Evolutionary conservation across 2,329 filamentous ascomycete species (phyloP).

Genomic region (Microcyclospora pomicola): DNA sequence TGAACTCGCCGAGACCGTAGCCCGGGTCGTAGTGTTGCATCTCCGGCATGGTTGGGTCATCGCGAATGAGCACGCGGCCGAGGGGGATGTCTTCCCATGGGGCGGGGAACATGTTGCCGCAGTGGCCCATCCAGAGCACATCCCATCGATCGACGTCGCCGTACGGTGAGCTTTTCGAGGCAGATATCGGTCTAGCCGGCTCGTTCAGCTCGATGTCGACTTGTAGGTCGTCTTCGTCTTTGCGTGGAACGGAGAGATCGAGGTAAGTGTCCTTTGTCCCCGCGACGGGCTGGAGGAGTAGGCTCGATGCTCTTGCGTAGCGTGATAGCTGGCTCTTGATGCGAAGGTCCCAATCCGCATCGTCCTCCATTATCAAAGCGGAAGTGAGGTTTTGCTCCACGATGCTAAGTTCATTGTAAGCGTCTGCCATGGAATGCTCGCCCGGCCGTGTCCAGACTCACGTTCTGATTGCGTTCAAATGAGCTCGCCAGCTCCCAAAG

Average conservation of each 20-base stretch:
- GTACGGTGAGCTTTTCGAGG: conserved; percentile 13
- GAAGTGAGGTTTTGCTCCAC: too few species aligned
- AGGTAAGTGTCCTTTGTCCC: too few species aligned
- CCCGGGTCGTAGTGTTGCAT: conserved; percentile 6
- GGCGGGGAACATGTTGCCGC: conserved; percentile 20
- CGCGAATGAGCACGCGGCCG: conserved; percentile 7
- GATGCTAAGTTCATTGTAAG: too few species aligned
- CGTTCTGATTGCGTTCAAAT: conserved; percentile 8
- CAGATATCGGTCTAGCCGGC: not conserved
- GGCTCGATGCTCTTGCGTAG: conserved; percentile 20
- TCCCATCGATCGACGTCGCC: conserved; percentile 25
- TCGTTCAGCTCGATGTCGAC: conserved; percentile 7
- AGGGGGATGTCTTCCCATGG: conserved; percentile 4
- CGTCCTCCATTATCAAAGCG: conserved; percentile 31
- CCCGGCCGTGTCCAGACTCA: not conserved
- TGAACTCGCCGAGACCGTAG: conserved; percentile 7
- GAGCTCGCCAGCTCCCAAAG: conserved; percentile 7
- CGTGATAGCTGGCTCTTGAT: conserved; percentile 19
- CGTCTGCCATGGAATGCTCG: too few species aligned
- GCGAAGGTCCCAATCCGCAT: conserved; percentile 33
- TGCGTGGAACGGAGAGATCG: conserved; percentile 8
- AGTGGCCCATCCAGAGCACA: conserved; percentile 27
- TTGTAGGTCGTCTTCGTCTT: conserved; percentile 22
- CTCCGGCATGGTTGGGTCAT: conserved; percentile 10
- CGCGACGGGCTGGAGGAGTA: conserved; percentile 7